Base-by-base conservation (phyloP, 2,329 filamentous ascomycete genomes). In the Aspergillaceae sp. region DNA sequence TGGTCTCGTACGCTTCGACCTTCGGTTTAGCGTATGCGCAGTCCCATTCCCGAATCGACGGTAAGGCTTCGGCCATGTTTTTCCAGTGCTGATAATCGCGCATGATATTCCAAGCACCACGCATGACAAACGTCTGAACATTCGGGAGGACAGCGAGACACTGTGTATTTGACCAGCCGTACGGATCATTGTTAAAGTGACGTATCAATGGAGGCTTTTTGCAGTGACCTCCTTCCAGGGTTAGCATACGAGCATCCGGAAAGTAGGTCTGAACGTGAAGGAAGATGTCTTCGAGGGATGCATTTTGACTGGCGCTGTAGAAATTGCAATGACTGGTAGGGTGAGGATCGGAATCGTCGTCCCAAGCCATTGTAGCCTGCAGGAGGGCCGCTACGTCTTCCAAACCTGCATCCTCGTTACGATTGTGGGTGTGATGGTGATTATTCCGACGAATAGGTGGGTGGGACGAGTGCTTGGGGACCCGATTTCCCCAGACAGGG, bases 81-180 rank as follows among this genome's bases (percentile, higher is more conserved):
- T 73, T 66, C 65, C 85, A 87, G 61, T 88, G 83, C 11, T 71
- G 67, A 38, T 77, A 69, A 10, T 75, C 71, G 41, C 84, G 74
- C 63, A 87, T 83, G 29, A 88, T 73, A 58, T 88, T 88, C 84
- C 84, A 89, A 54, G 87, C 83, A 5, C 84, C 84, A 56, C 84
- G 82, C 64, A 84, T 83, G 38, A 87, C 78, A 19, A 88, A 73
- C 0, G 83, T 86, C 44, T 76, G 75, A 30, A 88, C 75, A 2
- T 77, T 76, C 3, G 70, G 62, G 3, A 85, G 68, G 19, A 64
- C 55, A 6, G 75, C 71, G 5, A 80, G 62, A 29, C 60, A 56
- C 52, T 67, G 59, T 26, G 59, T 52, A 30, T 58, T 56, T 1
- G 57, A 51, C 40, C 56, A 49, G 3, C 58, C 60, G 30, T 56